Base-by-base conservation (phyloP, 2,329 filamentous ascomycete species). In the Fusarium abutilonis region DNA sequence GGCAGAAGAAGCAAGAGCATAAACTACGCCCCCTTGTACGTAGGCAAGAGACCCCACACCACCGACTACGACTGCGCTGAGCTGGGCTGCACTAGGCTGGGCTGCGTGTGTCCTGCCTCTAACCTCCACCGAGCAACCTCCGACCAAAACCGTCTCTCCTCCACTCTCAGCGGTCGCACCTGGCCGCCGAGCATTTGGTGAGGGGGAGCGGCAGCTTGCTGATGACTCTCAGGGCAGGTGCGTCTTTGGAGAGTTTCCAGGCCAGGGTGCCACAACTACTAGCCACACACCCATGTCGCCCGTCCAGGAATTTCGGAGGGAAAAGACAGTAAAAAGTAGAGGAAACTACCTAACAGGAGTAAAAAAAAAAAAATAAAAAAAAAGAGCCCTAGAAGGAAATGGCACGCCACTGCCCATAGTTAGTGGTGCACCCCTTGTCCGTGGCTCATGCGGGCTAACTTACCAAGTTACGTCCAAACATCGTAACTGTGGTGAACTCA, bases 141-240 rank as follows among this genome's bases (percentile, higher is more conserved):
- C 51, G 39, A 45, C 56, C 56, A 61, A 61, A 64, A 42, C 56
- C 50, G 51, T 36, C 36, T 62, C 56, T 14, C 31, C 6, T n/a
- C 14, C 31, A 34, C 31, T 34, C 31, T 48, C 61, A 58, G 56
- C 47, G 44, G 61, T 53, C 29, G 52, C 56, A 44, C 53, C 28
- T 64, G 60, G 31, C 39, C 29, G 35, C 38, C 23, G 6, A 44
- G 39, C 59, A 34, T 29, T 34, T 64, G 41, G 47, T 49, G 60
- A 50, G 56, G 60, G 55, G 61, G 50, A 62, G 61, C 47, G 66
- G 49, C 52, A 52, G 63, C 63, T 60, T 56, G 42, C 43, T 61
- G 61, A 44, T 62, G 60, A 53, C 56, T 56, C 60, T 57, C 61
- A 64, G 60, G 61, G 61, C 60, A 62, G 56, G 52, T 62, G 56